A percentile compares a stretch with the other conserved stretches of the same genome.
Evolutionary conservation across 371 early-diverging fungal genomes (phyloP).

Genomic region (Lichtheimia corymbifera): DNA sequence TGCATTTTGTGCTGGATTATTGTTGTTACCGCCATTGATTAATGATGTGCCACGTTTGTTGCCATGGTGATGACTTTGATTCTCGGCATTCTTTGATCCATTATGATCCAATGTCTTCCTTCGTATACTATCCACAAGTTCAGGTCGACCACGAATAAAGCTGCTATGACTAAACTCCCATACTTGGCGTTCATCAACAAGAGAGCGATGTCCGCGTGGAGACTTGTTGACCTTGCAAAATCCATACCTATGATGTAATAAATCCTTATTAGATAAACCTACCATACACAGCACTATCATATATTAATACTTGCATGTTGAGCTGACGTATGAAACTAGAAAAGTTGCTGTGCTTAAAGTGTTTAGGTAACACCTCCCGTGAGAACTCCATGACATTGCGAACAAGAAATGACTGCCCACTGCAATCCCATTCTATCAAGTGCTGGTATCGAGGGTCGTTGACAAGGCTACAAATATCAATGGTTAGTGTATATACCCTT

Average conservation of each 20-base stretch:
- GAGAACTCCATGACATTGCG: slow-evolving; percentile 79
- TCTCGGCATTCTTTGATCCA: slow-evolving; percentile 47
- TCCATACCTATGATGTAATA: slow-evolving; percentile 49
- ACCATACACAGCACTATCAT: background rate
- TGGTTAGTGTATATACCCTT: too few relatives aligned
- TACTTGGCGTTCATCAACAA: slow-evolving; percentile 71
- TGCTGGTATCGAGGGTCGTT: slow-evolving; percentile 71
- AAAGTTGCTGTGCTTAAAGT: slow-evolving; percentile 84
- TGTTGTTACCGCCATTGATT: too few relatives aligned
- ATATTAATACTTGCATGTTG: slow-evolving; percentile 58
- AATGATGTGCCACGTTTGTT: too few relatives aligned
- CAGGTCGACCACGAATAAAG: slow-evolving; percentile 72
- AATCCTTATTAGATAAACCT: background rate
- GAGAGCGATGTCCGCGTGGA: slow-evolving; percentile 73
- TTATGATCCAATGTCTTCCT: slow-evolving; percentile 79
- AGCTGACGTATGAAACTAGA: slow-evolving; percentile 81
- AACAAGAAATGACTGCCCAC: slow-evolving; percentile 85
- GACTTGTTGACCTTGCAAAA: slow-evolving; percentile 83
- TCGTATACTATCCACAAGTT: slow-evolving; percentile 76
- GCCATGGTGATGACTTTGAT: slow-evolving; percentile 55
- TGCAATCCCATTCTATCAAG: slow-evolving; percentile 74
- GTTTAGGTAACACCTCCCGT: slow-evolving; percentile 69
- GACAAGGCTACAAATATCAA: slow-evolving; percentile 58
- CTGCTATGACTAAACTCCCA: slow-evolving; percentile 87
- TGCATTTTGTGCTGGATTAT: slow-evolving; percentile 23